Evolutionary conservation across 1,284 basidiomycete genomes (phyloP).

Genomic region (Pascua guehoae): DNA sequence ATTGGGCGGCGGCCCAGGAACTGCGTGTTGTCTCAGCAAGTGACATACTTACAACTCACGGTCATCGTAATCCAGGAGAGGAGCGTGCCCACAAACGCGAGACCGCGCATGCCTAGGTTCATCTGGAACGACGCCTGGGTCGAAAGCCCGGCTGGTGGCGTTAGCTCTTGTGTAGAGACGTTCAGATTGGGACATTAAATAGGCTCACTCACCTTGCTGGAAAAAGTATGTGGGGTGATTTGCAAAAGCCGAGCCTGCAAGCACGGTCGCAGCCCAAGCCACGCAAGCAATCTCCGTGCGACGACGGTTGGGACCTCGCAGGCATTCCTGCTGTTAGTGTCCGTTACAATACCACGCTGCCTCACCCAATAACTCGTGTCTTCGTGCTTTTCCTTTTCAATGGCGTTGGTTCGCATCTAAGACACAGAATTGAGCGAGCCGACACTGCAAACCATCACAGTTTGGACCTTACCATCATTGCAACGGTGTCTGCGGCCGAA

Average conservation of each 20-base stretch:
- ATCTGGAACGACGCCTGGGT: constrained; percentile 18
- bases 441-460: too few species aligned
- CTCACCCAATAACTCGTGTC: constrained; percentile 26
- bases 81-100: constrained; percentile 47
- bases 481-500: constrained; percentile 26
- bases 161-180: background rate
- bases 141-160: constrained; percentile 12
- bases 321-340: constrained; percentile 26
- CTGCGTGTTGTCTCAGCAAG: too few species aligned
- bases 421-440: too few species aligned
- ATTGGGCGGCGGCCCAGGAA: constrained; percentile 49
- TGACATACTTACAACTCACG: background rate
- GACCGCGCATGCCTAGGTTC: constrained; percentile 44
- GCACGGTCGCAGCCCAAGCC: constrained; percentile 19
- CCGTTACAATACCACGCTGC: constrained; percentile 6
- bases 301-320: constrained; percentile 25
- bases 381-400: constrained; percentile 23
- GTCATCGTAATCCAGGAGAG: constrained; percentile 41
- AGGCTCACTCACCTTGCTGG: constrained; percentile 15
- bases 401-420: constrained; percentile 29
- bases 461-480: constrained; percentile 26
- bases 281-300: constrained; percentile 19
- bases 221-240: constrained; percentile 28
- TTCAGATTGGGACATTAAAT: background rate
- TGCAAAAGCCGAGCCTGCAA: constrained; percentile 22